Evolutionary conservation across 2,329 filamentous ascomycete genomes (phyloP), one percentile per base, ranked within the genome.

Genomic region (Rhynchosporium agropyri): DNA sequence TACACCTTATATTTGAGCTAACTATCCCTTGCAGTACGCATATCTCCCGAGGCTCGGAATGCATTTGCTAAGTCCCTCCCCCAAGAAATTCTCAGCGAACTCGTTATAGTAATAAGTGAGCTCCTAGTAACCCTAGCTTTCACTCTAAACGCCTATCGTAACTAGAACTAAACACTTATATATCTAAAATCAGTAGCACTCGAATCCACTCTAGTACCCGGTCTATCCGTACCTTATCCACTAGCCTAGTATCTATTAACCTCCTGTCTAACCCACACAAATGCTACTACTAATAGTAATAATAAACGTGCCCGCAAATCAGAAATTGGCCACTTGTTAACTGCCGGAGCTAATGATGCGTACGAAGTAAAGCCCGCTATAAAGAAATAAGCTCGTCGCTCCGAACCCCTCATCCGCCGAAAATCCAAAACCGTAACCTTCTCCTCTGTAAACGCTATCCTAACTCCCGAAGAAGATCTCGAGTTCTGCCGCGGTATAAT

Each of bases 31-130:
- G n/a, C 33, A 69, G 67, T 69, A 64, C 67, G 64, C 29, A 20
- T 65, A 8, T 85, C 83, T 3, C 68, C 69, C 2, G 80, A 84
- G 28, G 78, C 79, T 1, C 79, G 83, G 20, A 78, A 81, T 8
- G 82, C 84, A 64, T 87, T 87, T 69, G 85, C 83, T 48, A 83
- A 82, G 68, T 84, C 83, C 0, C 78, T 88, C 3, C 85, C 85
- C 0, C 82, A 87, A 65, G 83, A 86, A 68, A 82, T 88, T 1
- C 76, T 88, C 6, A 85, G 83, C 65, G 85, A 87, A 72, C 78
- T 88, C 5, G 84, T 88, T 0, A 80, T 88, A 2, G 77, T 82
- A 12, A 86, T 88, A 84, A 85, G 83, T 71, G 80, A 82, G 26
- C 76, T 84, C 62, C 80, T 69, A 54, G 49, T 70, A 65, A 63